Conservation (phyloP, 176 grass and related monocot genomes). For the Elaeis guineensis region DNA sequence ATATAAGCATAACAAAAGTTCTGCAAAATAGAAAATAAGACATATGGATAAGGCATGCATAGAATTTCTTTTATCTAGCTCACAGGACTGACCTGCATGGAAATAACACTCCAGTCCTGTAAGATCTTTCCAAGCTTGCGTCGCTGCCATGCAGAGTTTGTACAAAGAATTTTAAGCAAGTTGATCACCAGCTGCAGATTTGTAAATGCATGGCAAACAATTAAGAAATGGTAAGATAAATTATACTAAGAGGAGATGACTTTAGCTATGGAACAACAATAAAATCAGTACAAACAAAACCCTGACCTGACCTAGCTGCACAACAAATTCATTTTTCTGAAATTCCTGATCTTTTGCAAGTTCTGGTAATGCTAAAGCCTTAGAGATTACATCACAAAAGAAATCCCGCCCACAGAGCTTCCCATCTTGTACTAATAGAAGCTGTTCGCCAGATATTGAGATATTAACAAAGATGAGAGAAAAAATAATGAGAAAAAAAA, state of each 20-base stretch:
- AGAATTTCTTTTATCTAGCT: background rate
- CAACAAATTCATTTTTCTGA: constrained; percentile 92
- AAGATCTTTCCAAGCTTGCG: constrained; percentile 97
- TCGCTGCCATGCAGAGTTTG: constrained; percentile 93
- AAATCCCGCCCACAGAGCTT: constrained; percentile 76
- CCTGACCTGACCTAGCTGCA: constrained; percentile 89
- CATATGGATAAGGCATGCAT: too few species aligned
- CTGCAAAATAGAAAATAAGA: too few species aligned
- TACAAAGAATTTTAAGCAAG: constrained; percentile 90
- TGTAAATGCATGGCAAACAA: background rate
- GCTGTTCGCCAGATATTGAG: constrained; percentile 35
- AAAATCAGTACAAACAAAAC: constrained; percentile 20
- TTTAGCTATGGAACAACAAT: background rate
- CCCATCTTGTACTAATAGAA: constrained; percentile 72
- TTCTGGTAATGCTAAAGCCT: constrained; percentile 64
- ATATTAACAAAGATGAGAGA: constrained; percentile 15
- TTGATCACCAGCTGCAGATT: constrained; percentile 59
- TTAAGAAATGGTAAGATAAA: background rate
- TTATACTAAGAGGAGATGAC: constrained; percentile 10
- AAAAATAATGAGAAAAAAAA: background rate
- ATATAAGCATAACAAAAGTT: too few species aligned
- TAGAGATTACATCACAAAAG: constrained; percentile 82
- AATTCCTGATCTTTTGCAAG: constrained; percentile 79
- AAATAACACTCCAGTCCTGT: constrained; percentile 95
- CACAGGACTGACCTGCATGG: constrained; percentile 61